Evolutionary conservation across 139 green algal species (phyloP).

Genomic region (Coelastrella sp.): DNA sequence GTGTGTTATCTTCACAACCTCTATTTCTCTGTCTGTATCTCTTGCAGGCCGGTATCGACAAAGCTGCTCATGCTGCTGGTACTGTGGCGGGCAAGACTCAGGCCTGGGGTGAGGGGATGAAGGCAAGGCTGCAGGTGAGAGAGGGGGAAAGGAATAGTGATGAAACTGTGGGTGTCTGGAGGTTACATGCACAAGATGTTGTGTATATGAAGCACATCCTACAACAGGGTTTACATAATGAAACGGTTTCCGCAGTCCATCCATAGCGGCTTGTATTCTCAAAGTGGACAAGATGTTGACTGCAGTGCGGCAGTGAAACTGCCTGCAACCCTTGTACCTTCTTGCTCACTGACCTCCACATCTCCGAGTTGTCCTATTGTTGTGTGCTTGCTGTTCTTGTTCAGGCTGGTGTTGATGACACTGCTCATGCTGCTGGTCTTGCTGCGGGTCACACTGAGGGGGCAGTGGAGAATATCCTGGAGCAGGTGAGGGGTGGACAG

Average conservation of each 20-base stretch:
- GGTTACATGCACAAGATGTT: too few relatives aligned
- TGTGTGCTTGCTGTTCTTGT: background rate
- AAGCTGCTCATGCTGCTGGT: background rate
- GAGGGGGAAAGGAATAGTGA: too few relatives aligned
- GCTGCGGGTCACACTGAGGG: constrained; percentile 14
- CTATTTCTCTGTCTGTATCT: background rate
- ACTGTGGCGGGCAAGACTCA: background rate
- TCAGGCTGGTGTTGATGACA: constrained; percentile 35
- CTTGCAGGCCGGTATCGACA: background rate
- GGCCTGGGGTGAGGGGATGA: background rate
- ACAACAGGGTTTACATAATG: too few relatives aligned
- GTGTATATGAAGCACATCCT: too few relatives aligned
- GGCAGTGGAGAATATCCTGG: background rate
- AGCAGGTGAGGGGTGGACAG: constrained; percentile 7
- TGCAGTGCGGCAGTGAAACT: too few relatives aligned
- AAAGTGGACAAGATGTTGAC: too few relatives aligned
- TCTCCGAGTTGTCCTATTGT: background rate
- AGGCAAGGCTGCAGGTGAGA: background rate
- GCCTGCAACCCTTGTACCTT: too few relatives aligned
- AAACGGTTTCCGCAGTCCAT: too few relatives aligned
- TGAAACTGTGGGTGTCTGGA: too few relatives aligned
- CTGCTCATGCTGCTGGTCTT: constrained; percentile 33
- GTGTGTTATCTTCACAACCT: background rate
- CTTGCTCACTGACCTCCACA: too few relatives aligned
- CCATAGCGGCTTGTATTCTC: too few relatives aligned